These are phyloP conservation scores for Candida boleticola DNA, from an alignment of 805 yeast species.

Conservation along the genomic window DNA sequence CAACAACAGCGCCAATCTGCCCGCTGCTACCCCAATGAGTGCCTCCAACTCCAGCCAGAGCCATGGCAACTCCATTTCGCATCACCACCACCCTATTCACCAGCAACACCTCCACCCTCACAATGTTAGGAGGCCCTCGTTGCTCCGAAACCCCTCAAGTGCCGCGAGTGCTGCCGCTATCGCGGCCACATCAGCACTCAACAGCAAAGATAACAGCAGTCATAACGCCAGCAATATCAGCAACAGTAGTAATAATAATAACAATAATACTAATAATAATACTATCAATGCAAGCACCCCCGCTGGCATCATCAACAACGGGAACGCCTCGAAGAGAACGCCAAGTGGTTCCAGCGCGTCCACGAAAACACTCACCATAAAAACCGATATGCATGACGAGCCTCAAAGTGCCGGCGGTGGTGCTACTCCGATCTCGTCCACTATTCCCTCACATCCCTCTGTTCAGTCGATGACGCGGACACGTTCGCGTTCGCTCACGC, in stretches of 20 bases:
- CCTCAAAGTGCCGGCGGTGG: background rate
- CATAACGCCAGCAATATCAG: background rate
- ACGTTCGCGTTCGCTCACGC: constrained; percentile 18
- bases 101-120: constrained; percentile 5
- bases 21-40: no score
- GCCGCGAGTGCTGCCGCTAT: constrained; percentile 2
- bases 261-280: background rate
- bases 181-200: background rate
- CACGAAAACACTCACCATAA: background rate
- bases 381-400: background rate
- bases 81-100: background rate
- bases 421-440: background rate
- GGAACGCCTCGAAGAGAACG: background rate
- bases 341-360: constrained; percentile 1
- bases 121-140: constrained; percentile 8
- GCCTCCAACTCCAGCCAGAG: no score
- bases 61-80: background rate
- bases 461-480: constrained; percentile 4
- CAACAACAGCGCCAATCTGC: no score
- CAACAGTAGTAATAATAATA: background rate
- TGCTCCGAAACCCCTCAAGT: constrained; percentile 8
- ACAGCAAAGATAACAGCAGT: background rate
- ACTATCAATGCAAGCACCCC: background rate
- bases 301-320: background rate
- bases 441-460: background rate